Conservation (phyloP, 2,329 filamentous ascomycete genomes). For the Escovopsis sp. region DNA sequence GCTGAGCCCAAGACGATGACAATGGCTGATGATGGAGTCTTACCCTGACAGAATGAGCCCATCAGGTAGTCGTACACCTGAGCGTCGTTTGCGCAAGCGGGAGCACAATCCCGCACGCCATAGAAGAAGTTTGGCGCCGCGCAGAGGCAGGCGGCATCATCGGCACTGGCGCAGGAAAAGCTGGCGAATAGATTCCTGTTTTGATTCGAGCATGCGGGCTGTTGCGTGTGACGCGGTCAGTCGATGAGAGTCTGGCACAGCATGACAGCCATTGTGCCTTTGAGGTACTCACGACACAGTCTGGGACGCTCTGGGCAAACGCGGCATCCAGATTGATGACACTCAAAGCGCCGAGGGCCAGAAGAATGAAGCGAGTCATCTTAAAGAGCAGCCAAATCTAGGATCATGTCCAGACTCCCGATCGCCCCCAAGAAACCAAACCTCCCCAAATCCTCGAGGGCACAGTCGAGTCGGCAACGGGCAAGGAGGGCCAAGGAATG, state of each 20-base stretch:
- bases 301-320: conserved; percentile 9
- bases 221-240: conserved; percentile 2
- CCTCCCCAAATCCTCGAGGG: too few species aligned
- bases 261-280: too few species aligned
- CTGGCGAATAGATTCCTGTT: conserved; percentile 9
- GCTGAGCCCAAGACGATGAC: too few species aligned
- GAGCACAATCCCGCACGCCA: conserved; percentile 22
- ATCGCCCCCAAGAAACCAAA: too few species aligned
- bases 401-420: background rate
- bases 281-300: conserved; percentile 20
- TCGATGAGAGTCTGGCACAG: background rate
- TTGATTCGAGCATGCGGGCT: conserved; percentile 11
- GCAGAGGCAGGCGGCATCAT: conserved; percentile 25
- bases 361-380: conserved; percentile 12
- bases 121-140: conserved; percentile 9
- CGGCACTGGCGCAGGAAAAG: conserved; percentile 13
- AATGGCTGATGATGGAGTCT: background rate
- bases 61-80: conserved; percentile 15
- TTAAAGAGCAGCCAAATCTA: background rate
- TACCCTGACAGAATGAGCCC: conserved; percentile 11
- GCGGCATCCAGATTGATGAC: conserved; percentile 12
- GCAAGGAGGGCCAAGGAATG: too few species aligned
- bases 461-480: too few species aligned
- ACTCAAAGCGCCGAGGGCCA: conserved; percentile 15
- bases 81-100: conserved; percentile 14